Conservation (phyloP, 192 early-diverging fungal species). For the Coemansia sp. region DNA sequence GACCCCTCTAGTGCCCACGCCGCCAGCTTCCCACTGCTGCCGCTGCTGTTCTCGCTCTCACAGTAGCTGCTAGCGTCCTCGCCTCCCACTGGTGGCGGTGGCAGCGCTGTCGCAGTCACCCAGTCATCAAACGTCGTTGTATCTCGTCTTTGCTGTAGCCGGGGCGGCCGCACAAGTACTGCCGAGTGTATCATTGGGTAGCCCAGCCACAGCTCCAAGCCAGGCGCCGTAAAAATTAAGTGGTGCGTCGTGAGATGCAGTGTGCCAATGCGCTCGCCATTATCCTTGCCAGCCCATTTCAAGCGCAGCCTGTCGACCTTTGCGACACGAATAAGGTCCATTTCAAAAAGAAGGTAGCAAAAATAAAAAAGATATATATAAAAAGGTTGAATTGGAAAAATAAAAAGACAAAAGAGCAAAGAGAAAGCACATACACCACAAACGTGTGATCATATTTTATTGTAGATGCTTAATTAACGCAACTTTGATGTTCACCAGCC, state of each 20-base stretch:
- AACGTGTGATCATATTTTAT: background rate
- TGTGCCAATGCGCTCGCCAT: slow-evolving; percentile 49
- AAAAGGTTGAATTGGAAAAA: background rate
- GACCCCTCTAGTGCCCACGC: slow-evolving; percentile 33
- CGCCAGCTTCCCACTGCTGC: slow-evolving; percentile 19
- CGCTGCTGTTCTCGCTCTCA: background rate
- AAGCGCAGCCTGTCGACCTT: slow-evolving; percentile 51
- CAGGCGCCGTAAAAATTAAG: slow-evolving; percentile 66
- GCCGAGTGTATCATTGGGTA: slow-evolving; percentile 88
- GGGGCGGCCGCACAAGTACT: slow-evolving; percentile 47
- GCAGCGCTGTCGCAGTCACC: background rate
- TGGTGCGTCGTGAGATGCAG: slow-evolving; percentile 81
- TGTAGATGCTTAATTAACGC: background rate
- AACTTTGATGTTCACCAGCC: background rate
- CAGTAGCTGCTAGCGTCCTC: background rate
- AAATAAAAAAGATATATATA: slow-evolving; percentile 3
- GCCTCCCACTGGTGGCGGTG: background rate
- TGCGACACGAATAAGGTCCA: slow-evolving; percentile 37
- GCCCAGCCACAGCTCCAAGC: slow-evolving; percentile 74
- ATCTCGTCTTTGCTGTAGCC: slow-evolving; percentile 9
- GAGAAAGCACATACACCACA: background rate
- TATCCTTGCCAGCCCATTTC: slow-evolving; percentile 17
- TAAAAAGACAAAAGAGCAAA: slow-evolving; percentile 8
- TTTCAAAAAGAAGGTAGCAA: slow-evolving; percentile 10
- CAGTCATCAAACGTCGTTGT: slow-evolving; percentile 52